These are phyloP conservation scores for Theobroma grandiflorum DNA, from an alignment of 441 rosid genomes.

Conservation along the genomic window DNA sequence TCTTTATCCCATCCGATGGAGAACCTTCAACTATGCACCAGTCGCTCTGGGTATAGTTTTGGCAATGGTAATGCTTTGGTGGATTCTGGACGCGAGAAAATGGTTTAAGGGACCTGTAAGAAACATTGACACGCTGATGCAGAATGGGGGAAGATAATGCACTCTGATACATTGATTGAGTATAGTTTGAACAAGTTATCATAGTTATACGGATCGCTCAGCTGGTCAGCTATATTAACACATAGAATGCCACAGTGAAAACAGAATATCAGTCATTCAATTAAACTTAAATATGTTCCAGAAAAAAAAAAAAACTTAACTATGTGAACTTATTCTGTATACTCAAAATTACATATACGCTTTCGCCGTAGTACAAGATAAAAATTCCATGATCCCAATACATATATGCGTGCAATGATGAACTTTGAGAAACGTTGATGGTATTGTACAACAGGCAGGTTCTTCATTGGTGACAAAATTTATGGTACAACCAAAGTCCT, in stretches of 20 bases:
- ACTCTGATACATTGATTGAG: neutral
- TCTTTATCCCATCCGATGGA: conserved; percentile 56
- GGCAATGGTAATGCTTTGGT: conserved; percentile 61
- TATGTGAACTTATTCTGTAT: too few species aligned
- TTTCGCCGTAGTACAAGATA: neutral
- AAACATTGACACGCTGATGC: conserved; percentile 39
- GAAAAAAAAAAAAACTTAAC: too few species aligned
- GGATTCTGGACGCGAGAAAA: conserved; percentile 58
- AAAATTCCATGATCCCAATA: neutral
- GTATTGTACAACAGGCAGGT: neutral
- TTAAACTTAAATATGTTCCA: neutral
- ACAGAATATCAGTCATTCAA: too few species aligned
- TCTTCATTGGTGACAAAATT: too few species aligned
- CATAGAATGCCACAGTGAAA: neutral
- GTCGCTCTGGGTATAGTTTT: conserved; percentile 51
- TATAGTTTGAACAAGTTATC: neutral
- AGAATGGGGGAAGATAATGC: conserved; percentile 21
- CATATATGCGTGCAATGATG: neutral
- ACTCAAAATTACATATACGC: neutral
- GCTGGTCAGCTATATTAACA: neutral
- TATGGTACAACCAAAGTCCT: neutral
- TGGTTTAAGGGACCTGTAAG: conserved; percentile 72
- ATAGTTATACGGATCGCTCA: neutral
- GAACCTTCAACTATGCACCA: conserved; percentile 64
- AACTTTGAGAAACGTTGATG: conserved; percentile 4